These are phyloP conservation scores for Curvularia eragrostidis DNA, from an alignment of 2,329 filamentous ascomycete species.

Conservation along the genomic window DNA sequence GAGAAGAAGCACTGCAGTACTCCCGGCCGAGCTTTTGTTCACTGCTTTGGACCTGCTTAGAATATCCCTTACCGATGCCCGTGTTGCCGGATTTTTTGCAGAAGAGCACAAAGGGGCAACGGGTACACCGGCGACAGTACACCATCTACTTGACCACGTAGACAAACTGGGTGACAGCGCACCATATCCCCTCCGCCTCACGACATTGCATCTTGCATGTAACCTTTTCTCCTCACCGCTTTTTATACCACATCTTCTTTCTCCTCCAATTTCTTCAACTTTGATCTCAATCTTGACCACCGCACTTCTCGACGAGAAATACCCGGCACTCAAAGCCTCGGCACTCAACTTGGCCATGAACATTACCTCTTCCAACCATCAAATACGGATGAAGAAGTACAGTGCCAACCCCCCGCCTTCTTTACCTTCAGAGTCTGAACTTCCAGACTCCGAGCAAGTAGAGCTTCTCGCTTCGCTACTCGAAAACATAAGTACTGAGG, in stretches of 20 bases:
- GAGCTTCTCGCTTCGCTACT: conserved; percentile 82
- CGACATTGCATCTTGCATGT: conserved; percentile 81
- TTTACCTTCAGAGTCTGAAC: conserved; percentile 32
- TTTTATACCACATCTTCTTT: conserved; percentile 69
- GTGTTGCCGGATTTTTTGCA: conserved; percentile 81
- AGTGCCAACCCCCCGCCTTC: conserved; percentile 26
- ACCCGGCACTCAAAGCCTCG: conserved; percentile 77
- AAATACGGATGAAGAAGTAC: conserved; percentile 64
- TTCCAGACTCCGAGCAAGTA: conserved; percentile 75
- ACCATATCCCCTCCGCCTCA: conserved; percentile 82
- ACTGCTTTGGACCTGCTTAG: conserved; percentile 85
- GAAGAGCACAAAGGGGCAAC: conserved; percentile 69
- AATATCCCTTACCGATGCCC: conserved; percentile 75
- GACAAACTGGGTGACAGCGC: conserved; percentile 61
- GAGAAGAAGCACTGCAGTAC: conserved; percentile 58
- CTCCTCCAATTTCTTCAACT: conserved; percentile 56
- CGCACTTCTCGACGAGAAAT: conserved; percentile 77
- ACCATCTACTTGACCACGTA: conserved; percentile 63
- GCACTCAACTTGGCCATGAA: conserved; percentile 87
- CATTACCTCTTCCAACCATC: conserved; percentile 73
- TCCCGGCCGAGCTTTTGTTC: conserved; percentile 74
- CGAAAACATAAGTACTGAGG: conserved; percentile 69
- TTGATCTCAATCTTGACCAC: conserved; percentile 75
- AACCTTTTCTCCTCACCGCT: conserved; percentile 82
- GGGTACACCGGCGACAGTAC: conserved; percentile 57